These are phyloP conservation scores for Vachellia collinsii DNA, from an alignment of 306 rosid species.

Conservation along the genomic window DNA sequence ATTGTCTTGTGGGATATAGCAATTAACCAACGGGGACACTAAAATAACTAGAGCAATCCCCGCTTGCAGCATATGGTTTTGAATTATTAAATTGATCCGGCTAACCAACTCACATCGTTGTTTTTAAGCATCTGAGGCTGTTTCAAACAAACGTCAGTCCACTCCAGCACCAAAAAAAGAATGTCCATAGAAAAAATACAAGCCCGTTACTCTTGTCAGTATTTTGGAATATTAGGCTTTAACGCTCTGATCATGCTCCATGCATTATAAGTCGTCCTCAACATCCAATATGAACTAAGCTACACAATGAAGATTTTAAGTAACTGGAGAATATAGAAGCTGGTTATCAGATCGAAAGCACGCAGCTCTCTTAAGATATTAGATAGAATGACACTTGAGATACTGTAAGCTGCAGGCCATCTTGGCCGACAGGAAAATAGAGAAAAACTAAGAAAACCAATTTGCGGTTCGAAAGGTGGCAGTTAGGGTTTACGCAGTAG, in stretches of 20 bases:
- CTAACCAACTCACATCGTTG: background rate
- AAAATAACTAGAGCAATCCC: background rate
- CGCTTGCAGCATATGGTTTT: conserved; percentile 4
- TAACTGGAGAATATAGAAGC: background rate
- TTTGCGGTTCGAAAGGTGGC: background rate
- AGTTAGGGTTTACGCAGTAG: conserved; percentile 57
- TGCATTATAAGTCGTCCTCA: background rate
- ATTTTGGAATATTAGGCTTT: background rate
- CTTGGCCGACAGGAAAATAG: background rate
- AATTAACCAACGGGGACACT: background rate
- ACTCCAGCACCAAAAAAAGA: background rate
- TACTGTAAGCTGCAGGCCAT: background rate
- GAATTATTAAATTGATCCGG: conserved; percentile 1
- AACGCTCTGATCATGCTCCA: background rate
- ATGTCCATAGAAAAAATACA: background rate
- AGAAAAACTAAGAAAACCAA: background rate
- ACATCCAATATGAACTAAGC: background rate
- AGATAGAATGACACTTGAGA: background rate
- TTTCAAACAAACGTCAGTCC: conserved; percentile 1
- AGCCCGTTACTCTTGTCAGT: background rate
- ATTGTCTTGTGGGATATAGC: conserved; percentile 17
- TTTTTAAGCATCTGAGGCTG: background rate
- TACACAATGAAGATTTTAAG: background rate
- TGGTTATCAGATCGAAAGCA: conserved; percentile 1
- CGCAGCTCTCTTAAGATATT: background rate